These are phyloP conservation scores for Trypanosomatidae sp. DNA, from an alignment of 208 protist genomes.

Conservation along the genomic window DNA sequence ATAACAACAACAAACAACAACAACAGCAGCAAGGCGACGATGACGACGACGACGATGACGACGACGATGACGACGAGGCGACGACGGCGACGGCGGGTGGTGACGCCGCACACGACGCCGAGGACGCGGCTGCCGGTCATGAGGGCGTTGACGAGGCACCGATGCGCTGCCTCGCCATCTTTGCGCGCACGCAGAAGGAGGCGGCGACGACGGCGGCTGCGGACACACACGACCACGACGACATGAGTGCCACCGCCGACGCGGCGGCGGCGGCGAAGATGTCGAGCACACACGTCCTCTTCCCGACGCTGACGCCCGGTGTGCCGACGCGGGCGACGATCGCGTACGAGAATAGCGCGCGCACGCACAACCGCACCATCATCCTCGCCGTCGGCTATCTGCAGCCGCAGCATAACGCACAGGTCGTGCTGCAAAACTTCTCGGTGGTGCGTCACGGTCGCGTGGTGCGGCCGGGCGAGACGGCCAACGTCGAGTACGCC, in stretches of 20 bases:
- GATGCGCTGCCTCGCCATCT: no score
- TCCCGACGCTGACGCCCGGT: constrained; percentile 34
- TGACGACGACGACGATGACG: constrained; percentile 14
- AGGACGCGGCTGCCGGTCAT: constrained; percentile 1
- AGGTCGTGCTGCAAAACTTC: constrained; percentile 78
- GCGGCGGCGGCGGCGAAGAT: no score
- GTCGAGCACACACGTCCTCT: no score
- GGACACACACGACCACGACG: no score
- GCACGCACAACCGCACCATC: constrained; percentile 15
- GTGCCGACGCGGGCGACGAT: constrained; percentile 23
- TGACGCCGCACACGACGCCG: constrained; percentile 1
- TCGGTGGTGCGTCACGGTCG: constrained; percentile 68
- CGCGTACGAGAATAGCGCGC: constrained; percentile 55
- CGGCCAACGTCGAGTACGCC: constrained; percentile 63
- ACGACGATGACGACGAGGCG: constrained; percentile 5
- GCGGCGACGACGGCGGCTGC: no score
- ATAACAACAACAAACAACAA: constrained; percentile 1
- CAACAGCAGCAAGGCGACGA: not conserved
- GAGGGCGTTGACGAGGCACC: not conserved
- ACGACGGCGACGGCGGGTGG: not conserved
- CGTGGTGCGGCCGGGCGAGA: constrained; percentile 34
- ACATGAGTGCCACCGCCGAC: no score
- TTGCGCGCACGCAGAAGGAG: no score
- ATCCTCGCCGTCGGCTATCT: constrained; percentile 45
- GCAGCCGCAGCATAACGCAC: constrained; percentile 18